Percentiles rank a stretch among this genome's conserved stretches.
Evolutionary conservation across 768 basidiomycete species (phyloP).

Genomic region (Candolleomyces efflorescens): DNA sequence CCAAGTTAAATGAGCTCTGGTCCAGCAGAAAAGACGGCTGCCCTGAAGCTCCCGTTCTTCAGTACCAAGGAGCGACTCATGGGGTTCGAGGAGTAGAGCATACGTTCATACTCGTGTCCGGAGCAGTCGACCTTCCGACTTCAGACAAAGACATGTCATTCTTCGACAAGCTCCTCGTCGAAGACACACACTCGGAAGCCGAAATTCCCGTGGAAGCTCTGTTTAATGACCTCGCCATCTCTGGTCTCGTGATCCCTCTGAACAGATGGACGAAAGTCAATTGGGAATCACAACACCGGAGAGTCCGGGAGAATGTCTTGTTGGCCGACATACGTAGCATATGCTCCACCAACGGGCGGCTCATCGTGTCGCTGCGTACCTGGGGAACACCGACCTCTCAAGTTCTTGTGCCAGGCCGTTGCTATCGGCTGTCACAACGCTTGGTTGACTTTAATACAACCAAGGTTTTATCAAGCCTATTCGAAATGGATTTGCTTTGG

Average conservation of each 20-base stretch:
- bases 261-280: conserved; percentile 30
- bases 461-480: conserved; percentile 39
- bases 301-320: conserved; percentile 33
- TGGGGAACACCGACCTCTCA: conserved; percentile 30
- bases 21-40: conserved; percentile 44
- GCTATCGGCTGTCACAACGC: conserved; percentile 44
- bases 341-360: conserved; percentile 24
- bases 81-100: conserved; percentile 28
- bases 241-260: conserved; percentile 40
- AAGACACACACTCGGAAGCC: conserved; percentile 24
- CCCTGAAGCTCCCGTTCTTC: conserved; percentile 42
- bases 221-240: conserved; percentile 47
- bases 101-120: conserved; percentile 38
- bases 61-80: conserved; percentile 26
- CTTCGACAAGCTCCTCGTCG: conserved; percentile 42
- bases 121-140: conserved; percentile 35
- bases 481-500: conserved; percentile 43
- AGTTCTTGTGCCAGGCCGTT: conserved; percentile 25
- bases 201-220: conserved; percentile 42
- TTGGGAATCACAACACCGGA: conserved; percentile 35
- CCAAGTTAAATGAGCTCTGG: conserved; percentile 44
- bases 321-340: conserved; percentile 41
- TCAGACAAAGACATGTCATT: conserved; percentile 37
- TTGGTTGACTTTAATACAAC: conserved; percentile 52
- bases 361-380: conserved; percentile 32